These are phyloP conservation scores for Trichoderma erinaceum DNA, from an alignment of 495 filamentous ascomycete species.

Conservation along the genomic window DNA sequence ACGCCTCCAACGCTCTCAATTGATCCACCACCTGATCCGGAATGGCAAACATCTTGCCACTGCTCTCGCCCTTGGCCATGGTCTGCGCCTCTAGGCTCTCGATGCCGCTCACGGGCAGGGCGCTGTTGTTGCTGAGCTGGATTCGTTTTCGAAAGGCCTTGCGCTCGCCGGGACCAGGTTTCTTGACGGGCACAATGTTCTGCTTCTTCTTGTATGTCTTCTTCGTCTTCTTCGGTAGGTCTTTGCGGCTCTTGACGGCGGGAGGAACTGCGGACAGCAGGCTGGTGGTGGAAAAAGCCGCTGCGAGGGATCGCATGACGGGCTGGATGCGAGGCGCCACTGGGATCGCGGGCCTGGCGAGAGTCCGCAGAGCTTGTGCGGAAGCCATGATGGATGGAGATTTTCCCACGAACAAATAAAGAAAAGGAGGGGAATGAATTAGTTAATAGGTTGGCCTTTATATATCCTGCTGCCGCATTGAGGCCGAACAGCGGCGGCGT, in stretches of 20 bases:
- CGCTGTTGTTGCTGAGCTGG: constrained; percentile 88
- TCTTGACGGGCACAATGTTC: constrained; percentile 34
- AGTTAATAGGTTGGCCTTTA: background rate
- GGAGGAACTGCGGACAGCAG: constrained; percentile 34
- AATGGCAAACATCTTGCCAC: constrained; percentile 62
- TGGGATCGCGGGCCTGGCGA: constrained; percentile 49
- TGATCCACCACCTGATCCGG: constrained; percentile 66
- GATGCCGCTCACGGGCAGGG: constrained; percentile 64
- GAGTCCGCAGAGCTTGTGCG: constrained; percentile 61
- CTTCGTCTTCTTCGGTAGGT: constrained; percentile 29
- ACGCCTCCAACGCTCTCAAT: constrained; percentile 75
- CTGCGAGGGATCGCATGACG: constrained; percentile 29
- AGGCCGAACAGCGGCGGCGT: constrained; percentile 2
- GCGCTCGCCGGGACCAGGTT: constrained; percentile 68
- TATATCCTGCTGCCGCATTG: background rate
- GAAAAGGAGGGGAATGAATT: background rate
- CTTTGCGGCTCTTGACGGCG: constrained; percentile 30
- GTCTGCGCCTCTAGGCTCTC: constrained; percentile 51
- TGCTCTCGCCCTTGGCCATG: constrained; percentile 46
- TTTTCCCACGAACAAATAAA: background rate
- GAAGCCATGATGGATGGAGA: constrained; percentile 52
- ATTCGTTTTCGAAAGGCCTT: constrained; percentile 83
- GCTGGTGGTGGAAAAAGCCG: constrained; percentile 42
- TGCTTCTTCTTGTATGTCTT: constrained; percentile 53
- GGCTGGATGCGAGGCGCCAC: constrained; percentile 26